phyloP scores from a whole-genome alignment of 2,329 filamentous ascomycete species.

The Botrytis tulipae region DNA sequence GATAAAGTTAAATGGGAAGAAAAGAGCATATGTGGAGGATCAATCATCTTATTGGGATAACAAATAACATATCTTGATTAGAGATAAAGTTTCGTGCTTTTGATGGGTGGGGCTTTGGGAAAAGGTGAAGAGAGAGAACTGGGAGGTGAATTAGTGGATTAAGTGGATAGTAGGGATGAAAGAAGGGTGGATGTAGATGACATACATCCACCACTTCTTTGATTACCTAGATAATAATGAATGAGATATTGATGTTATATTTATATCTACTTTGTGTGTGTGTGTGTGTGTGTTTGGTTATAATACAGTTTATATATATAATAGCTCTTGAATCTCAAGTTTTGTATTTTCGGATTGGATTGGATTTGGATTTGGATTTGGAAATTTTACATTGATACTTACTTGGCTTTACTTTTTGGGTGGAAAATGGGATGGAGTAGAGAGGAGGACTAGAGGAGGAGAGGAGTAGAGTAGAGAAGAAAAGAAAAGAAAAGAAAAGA shows the following conservation, averaged over 20 bases:
- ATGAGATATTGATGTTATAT: not conserved
- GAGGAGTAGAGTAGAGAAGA: too few species aligned
- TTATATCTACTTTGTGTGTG: not conserved
- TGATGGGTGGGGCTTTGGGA: not conserved
- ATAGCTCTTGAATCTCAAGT: too few species aligned
- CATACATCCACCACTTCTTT: not conserved
- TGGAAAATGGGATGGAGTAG: too few species aligned
- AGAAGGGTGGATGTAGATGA: not conserved
- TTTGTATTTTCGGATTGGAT: too few species aligned
- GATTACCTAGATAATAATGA: not conserved
- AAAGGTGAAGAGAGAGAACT: not conserved
- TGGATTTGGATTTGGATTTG: too few species aligned
- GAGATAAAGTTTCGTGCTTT: slow-evolving; percentile 1
- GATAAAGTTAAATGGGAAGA: not conserved
- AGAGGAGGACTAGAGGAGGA: too few species aligned
- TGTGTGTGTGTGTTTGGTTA: not conserved
- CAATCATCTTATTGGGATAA: slow-evolving; percentile 17
- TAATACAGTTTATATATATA: not conserved
- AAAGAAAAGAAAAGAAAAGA: too few species aligned
- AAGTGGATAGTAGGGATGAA: not conserved
- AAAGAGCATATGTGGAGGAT: slow-evolving; percentile 10
- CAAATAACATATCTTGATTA: slow-evolving; percentile 13
- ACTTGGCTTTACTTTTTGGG: too few species aligned
- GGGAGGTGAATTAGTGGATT: not conserved
- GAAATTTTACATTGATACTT: too few species aligned